These are phyloP conservation scores for Eleusine coracana DNA, from an alignment of 176 grass and related monocot genomes.

Conservation along the genomic window DNA sequence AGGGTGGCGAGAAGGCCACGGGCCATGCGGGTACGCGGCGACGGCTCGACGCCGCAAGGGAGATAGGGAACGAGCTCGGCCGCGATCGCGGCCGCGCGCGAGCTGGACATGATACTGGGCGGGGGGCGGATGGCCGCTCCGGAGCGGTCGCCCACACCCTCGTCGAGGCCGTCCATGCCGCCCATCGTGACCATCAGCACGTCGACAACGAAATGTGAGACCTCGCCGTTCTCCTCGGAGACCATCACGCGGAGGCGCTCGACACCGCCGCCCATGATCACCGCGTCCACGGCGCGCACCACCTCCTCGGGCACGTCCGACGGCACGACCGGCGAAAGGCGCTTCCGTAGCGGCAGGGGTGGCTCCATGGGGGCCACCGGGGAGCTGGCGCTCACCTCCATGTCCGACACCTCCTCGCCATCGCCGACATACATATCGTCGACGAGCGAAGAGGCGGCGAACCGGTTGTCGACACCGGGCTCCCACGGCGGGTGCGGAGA, in stretches of 20 bases:
- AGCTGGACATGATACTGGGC: conserved; percentile 86
- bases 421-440: conserved; percentile 40
- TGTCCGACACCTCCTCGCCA: conserved; percentile 47
- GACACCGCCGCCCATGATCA: conserved; percentile 79
- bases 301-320: conserved; percentile 77
- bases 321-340: conserved; percentile 52
- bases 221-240: conserved; percentile 56
- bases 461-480: conserved; percentile 35
- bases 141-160: conserved; percentile 36
- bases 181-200: conserved; percentile 94
- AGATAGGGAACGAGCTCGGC: conserved; percentile 75
- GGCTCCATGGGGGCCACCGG: conserved; percentile 19
- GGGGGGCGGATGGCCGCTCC: conserved; percentile 19
- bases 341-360: conserved; percentile 42
- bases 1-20: conserved; percentile 75
- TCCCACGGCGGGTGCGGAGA: conserved; percentile 42
- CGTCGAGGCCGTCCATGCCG: conserved; percentile 80
- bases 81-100: conserved; percentile 81
- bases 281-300: conserved; percentile 80
- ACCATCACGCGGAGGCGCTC: conserved; percentile 69
- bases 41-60: conserved; percentile 80
- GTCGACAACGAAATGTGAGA: conserved; percentile 84
- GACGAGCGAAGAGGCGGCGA: conserved; percentile 36
- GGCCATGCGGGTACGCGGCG: conserved; percentile 81
- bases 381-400: conserved; percentile 28